Base-by-base conservation (phyloP, 176 grass and related monocot species). In the Musa schizocarpa region DNA sequence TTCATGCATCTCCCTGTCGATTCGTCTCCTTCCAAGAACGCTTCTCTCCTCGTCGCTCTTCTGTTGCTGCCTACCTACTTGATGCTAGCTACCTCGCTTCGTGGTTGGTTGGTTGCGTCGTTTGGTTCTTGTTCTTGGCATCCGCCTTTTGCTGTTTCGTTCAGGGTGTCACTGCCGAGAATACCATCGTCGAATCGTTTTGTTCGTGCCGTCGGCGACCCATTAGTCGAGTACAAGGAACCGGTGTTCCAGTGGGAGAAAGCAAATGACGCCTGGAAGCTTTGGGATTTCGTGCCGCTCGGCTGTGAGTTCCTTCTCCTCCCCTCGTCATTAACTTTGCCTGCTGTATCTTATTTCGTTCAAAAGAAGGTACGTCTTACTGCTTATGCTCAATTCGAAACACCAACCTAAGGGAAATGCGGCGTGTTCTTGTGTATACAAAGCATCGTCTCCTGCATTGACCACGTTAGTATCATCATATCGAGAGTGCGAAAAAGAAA, bases 191-290 rank as follows among this genome's bases (percentile, higher is more conserved):
- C 68, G 68, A 20, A 20, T 11, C 20, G n/a, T 50, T 70, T 70
- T 70, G 68, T 70, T 50, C 68, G 68, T 21, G 68, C 68, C 68
- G 17, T 70, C 17, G 68, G 68, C 11, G 43, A 70, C 43, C 9
- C 0, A 9, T 70, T 51, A 19, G 48, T 70, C 0, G 43, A 70
- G 1, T 52, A 51, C 68, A 70, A 51, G 68, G 43, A 51, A 10
- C 68, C 68, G 9, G 17, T 70, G 34, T 70, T 50, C 68, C 48
- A 70, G 1, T 70, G 68, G 68, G 68, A 70, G 9, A 51, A 9
- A 19, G 9, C 68, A 21, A 48, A 70, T 20, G 68, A 70, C 5
- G 34, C 48, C 48, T 70, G 68, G 68, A 14, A 20, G 34, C 51
- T 51, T 11, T 70, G 68, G 68, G 68, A 70, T 70, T 70, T 70